Percentiles rank a stretch among this genome's conserved stretches.
Evolutionary conservation across 2,329 filamentous ascomycete species (phyloP).

Genomic region (Botrytis fabae): DNA sequence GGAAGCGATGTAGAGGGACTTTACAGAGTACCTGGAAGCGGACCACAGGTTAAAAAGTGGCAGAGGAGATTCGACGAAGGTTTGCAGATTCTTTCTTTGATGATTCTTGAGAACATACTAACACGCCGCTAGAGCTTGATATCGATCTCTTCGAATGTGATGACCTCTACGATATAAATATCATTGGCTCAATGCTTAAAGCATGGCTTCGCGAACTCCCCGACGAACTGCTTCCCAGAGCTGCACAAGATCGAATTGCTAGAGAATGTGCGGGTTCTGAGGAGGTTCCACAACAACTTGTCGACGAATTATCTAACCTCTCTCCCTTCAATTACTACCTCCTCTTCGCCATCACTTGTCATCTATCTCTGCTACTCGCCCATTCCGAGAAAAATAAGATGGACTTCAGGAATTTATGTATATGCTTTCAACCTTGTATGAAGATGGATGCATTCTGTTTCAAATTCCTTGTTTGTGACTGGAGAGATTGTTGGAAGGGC

Average conservation of each 20-base stretch:
- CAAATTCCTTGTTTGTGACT: conserved; percentile 91
- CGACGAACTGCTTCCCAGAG: conserved; percentile 88
- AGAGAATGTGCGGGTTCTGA: conserved; percentile 77
- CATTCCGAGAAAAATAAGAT: conserved; percentile 97
- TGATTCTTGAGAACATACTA: conserved; percentile 24
- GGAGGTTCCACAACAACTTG: conserved; percentile 78
- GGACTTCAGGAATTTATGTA: conserved; percentile 93
- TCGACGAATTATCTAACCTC: conserved; percentile 90
- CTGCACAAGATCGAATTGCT: conserved; percentile 75
- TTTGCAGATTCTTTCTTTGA: conserved; percentile 43
- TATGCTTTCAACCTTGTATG: conserved; percentile 96
- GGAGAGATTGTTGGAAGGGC: conserved; percentile 95
- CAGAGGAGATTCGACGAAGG: conserved; percentile 86
- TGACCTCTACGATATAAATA: conserved; percentile 93
- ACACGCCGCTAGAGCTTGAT: conserved; percentile 64
- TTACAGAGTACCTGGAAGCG: conserved; percentile 88
- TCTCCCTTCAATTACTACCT: conserved; percentile 98
- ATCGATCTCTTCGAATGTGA: conserved; percentile 86
- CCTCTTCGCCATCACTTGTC: conserved; percentile 94
- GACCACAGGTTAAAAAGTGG: conserved; percentile 89
- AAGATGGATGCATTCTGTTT: conserved; percentile 95
- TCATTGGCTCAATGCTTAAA: conserved; percentile 93
- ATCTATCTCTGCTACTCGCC: conserved; percentile 85
- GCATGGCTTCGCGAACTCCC: conserved; percentile 94
- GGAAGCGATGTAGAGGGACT: conserved; percentile 91